phyloP scores from a whole-genome alignment of 495 filamentous ascomycete genomes.

The Immersiella caudata region DNA sequence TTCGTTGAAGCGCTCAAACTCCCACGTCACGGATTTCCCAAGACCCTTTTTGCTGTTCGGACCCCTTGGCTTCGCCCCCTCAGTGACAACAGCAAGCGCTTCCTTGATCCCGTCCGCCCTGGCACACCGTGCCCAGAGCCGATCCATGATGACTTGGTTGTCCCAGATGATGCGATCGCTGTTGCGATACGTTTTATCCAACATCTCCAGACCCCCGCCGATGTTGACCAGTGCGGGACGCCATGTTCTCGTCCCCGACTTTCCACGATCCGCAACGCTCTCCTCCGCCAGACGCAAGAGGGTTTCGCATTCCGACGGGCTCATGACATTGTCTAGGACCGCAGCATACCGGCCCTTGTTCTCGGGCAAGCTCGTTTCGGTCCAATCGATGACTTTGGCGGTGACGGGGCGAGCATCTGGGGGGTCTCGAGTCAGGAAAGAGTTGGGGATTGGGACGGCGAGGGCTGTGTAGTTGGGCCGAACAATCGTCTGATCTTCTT shows the following conservation, averaged over 20 bases:
- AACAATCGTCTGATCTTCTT: neutral
- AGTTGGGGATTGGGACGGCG: neutral
- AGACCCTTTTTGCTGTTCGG: neutral
- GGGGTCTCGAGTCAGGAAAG: neutral
- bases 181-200: conserved; percentile 1
- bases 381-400: neutral
- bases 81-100: neutral
- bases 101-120: neutral
- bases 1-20: neutral
- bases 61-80: neutral
- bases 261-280: neutral
- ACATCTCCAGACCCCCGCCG: neutral
- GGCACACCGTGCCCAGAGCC: neutral
- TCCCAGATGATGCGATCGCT: conserved; percentile 10
- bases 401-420: conserved; percentile 5
- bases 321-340: neutral
- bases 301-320: conserved; percentile 4
- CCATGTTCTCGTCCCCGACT: neutral
- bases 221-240: conserved; percentile 8
- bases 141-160: conserved; percentile 1
- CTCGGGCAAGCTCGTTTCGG: neutral
- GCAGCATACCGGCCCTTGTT: neutral
- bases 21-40: neutral
- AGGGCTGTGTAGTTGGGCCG: neutral
- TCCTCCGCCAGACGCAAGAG: conserved; percentile 2